Conservation (phyloP, 2,329 filamentous ascomycete species). For the Ophiocordyceps robertsii region DNA sequence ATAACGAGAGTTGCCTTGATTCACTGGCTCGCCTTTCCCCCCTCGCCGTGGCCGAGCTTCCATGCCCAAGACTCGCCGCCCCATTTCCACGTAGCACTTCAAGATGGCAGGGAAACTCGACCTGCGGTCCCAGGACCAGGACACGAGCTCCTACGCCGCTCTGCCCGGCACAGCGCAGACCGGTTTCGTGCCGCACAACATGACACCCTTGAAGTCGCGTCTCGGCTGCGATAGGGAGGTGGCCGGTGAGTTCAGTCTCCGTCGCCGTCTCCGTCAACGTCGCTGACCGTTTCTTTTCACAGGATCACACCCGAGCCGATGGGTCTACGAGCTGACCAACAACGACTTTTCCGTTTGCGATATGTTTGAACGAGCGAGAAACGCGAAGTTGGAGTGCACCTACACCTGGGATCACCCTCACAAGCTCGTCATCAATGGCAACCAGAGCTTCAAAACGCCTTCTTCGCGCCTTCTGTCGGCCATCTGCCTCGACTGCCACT, state of each 20-base stretch:
- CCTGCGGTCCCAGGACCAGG: slow-evolving; percentile 14
- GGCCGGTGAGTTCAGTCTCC: slow-evolving; percentile 10
- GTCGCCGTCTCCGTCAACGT: neutral
- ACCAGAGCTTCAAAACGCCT: slow-evolving; percentile 19
- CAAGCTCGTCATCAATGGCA: slow-evolving; percentile 23
- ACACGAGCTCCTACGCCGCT: slow-evolving; percentile 14
- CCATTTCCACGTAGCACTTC: neutral
- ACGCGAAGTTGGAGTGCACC: slow-evolving; percentile 14
- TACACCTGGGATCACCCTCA: slow-evolving; percentile 22
- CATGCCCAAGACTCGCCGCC: no score
- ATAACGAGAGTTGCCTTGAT: no score
- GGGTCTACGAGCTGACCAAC: slow-evolving; percentile 25
- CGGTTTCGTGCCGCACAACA: slow-evolving; percentile 16
- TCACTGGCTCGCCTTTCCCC: no score
- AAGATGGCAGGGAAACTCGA: slow-evolving; percentile 16
- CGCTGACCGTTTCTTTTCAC: neutral
- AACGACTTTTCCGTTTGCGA: slow-evolving; percentile 23
- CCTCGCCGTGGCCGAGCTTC: no score
- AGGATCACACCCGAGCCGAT: slow-evolving; percentile 26
- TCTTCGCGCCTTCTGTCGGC: slow-evolving; percentile 18
- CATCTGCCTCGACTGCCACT: slow-evolving; percentile 26
- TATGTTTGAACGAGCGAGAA: slow-evolving; percentile 19
- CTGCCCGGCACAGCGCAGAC: slow-evolving; percentile 17
- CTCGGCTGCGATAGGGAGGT: slow-evolving; percentile 11
- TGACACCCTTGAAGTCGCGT: slow-evolving; percentile 17